Base-by-base conservation (phyloP, 192 early-diverging fungal species). In the Phlyctochytrium arcticum region DNA sequence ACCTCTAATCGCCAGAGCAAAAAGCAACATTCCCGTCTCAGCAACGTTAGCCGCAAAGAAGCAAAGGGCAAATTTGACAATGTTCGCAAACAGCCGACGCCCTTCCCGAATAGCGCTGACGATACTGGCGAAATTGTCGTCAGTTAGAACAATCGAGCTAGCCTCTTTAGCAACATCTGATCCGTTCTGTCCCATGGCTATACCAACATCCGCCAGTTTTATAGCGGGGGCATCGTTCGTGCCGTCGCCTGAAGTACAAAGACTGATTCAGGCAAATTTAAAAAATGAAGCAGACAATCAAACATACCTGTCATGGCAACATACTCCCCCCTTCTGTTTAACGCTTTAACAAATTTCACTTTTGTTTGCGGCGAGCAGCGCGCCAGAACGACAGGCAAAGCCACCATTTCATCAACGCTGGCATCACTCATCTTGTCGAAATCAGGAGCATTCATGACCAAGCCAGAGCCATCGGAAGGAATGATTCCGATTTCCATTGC, bases 101-200 rank as follows among this genome's bases (percentile, higher is more conserved):
- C 96, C 96, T 94, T 94, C 97, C 76, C 95, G 82, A 48, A 93
- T 89, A 31, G 96, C 94, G 48, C 89, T 90, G 56, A 96, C 93
- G 54, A 98, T 90, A 58, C 88, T 90, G 23, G 75, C 86, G 72
- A 97, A 97, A 68, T 91, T 90, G 70, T 94, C 76, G 63, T 97
- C 92, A 90, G 96, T 92, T 36, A 97, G 71, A 57, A 96, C 90
- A 65, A 98, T 96, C 15, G 84, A 81, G 17, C 90, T 91, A 1
- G 94, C 94, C 75, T 97, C 94, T 70, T 98, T 98, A 31, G 96
- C 94, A 5, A 98, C 95, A 70, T 98, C 94, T 15, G 90, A 92
- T 36, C 93, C 92, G 39, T 89, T 78, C 68, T 93, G 89, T 47
- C 93, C 93, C 93, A 94, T 95, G 49, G 85, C 84, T 74, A 96